Percentiles rank a stretch among this genome's conserved stretches.
Conservation (phyloP, 73 alveolate genomes). For the Tetrahymena malaccensis region DNA sequence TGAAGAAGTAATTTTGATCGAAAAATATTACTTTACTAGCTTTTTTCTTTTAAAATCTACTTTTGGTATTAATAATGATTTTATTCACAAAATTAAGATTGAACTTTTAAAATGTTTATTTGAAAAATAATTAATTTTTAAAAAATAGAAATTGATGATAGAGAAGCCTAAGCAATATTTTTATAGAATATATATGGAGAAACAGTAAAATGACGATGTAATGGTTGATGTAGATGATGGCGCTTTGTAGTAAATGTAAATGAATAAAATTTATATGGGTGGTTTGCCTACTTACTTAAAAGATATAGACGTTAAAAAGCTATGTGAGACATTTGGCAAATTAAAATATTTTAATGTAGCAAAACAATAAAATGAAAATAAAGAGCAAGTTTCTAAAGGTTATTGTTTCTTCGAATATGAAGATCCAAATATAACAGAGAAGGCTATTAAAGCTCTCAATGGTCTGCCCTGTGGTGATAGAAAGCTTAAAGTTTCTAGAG, state of each 20-base stretch:
- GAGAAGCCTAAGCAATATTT: neutral
- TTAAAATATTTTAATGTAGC: slow-evolving; percentile 77
- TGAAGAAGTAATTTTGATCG: no score
- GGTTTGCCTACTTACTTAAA: slow-evolving; percentile 75
- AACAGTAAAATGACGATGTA: neutral
- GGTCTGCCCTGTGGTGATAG: slow-evolving; percentile 77
- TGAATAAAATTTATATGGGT: slow-evolving; percentile 81
- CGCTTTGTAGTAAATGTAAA: slow-evolving; percentile 38
- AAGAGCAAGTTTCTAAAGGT: slow-evolving; percentile 68
- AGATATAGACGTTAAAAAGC: slow-evolving; percentile 76
- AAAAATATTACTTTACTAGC: no score
- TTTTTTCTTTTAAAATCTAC: no score
- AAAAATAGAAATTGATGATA: neutral
- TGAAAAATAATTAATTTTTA: neutral
- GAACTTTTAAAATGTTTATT: neutral
- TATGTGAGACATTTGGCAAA: slow-evolving; percentile 84
- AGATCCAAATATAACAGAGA: slow-evolving; percentile 71
- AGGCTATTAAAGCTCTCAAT: slow-evolving; percentile 85
- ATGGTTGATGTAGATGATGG: slow-evolving; percentile 17
- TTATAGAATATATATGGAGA: slow-evolving; percentile 20
- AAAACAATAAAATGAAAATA: slow-evolving; percentile 58
- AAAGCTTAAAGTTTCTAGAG: slow-evolving; percentile 79
- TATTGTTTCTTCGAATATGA: slow-evolving; percentile 91
- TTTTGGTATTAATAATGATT: neutral
- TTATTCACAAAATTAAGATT: neutral